Conservation (phyloP, 2,329 filamentous ascomycete genomes). For the Pseudogymnoascus sp. region DNA sequence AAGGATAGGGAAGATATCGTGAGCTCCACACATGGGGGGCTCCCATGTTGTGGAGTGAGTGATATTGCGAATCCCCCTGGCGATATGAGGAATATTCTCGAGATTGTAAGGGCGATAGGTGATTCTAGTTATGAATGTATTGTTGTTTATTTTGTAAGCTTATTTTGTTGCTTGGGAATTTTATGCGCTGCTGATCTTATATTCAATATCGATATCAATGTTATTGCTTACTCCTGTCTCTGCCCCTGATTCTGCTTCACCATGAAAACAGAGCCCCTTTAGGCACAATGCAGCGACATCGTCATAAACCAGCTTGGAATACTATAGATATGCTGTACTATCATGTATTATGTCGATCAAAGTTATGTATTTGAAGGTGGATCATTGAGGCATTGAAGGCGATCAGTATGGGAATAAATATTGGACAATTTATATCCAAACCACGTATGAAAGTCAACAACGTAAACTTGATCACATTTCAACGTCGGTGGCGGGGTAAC, state of each 20-base stretch:
- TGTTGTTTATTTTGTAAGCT: neutral
- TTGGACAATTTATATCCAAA: neutral
- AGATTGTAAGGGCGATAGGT: neutral
- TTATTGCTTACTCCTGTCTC: neutral
- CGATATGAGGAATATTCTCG: neutral
- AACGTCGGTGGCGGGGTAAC: neutral
- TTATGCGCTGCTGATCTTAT: neutral
- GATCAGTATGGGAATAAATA: neutral
- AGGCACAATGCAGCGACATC: neutral
- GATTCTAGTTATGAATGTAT: neutral
- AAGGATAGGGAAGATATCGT: neutral
- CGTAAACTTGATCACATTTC: neutral
- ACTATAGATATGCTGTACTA: neutral
- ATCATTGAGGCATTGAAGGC: neutral
- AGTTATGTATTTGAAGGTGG: neutral
- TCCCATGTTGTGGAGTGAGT: neutral
- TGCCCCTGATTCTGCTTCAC: neutral
- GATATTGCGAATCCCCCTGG: neutral
- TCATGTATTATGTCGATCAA: neutral
- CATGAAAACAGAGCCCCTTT: neutral
- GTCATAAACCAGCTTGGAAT: neutral
- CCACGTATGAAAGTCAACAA: neutral
- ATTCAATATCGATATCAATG: neutral
- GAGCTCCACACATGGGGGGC: neutral
- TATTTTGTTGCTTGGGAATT: neutral